Evolutionary conservation across 352 stramenopile genomes (phyloP).

Genomic region (Phytopythium litorale): DNA sequence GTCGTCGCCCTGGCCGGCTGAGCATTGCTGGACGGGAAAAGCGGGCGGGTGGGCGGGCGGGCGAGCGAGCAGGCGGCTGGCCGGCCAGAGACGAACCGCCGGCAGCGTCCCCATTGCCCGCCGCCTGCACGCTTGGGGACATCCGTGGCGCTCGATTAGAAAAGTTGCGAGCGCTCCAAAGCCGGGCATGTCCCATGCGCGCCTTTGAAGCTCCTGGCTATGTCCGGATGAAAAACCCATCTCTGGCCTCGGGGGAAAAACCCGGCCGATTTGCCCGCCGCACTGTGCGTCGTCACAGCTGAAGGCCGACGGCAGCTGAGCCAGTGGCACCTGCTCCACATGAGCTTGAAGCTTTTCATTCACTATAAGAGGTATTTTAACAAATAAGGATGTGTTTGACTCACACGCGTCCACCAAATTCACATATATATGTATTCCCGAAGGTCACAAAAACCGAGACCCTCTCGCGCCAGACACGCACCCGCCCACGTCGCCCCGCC

Average conservation of each 20-base stretch:
- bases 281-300: background rate
- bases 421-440: background rate
- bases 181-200: constrained; percentile 1
- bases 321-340: background rate
- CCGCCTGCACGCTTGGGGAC: constrained; percentile 4
- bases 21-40: background rate
- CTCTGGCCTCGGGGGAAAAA: background rate
- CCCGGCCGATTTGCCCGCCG: background rate
- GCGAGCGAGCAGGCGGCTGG: too few species aligned
- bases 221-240: constrained; percentile 1
- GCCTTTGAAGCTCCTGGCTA: background rate
- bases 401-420: background rate
- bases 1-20: background rate
- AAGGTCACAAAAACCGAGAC: too few species aligned
- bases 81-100: background rate
- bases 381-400: background rate
- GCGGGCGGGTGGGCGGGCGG: background rate
- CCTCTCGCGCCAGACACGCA: constrained; percentile 4
- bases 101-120: background rate
- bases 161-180: background rate
- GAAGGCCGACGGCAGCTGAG: background rate
- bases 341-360: background rate
- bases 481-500: background rate
- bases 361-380: background rate
- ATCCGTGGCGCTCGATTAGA: constrained; percentile 3